Base-by-base conservation (phyloP, 495 filamentous ascomycete species). In the Penicillium psychrofluorescens region DNA sequence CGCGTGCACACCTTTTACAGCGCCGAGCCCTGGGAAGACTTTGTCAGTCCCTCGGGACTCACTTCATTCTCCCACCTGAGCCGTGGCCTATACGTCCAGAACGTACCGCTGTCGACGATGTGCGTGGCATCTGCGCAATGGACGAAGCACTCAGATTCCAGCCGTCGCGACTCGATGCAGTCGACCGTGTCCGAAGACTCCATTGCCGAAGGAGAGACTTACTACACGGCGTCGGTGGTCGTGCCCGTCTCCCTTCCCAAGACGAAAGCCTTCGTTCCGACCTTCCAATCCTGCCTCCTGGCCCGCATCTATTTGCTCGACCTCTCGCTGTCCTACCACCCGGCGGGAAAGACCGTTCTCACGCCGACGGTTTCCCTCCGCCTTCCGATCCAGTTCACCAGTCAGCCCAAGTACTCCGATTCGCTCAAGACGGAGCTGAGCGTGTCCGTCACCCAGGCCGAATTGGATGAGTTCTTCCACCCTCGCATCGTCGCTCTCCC, bases 201-300 rank as follows among this genome's bases (percentile, higher is more conserved):
- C 22, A 66, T 57, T 11, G 59, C 41, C 15, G 67, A 64, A n/a
- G 77, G 71, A 34, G 61, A 67, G 36, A 54, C 57, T 13, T 85
- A 78, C 58, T 86, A 94, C 66, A 85, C 77, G 2, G 72, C 88
- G 1, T 70, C 67, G 5, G 55, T 96, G 8, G 58, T 84, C 7
- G 78, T 95, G 7, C 90, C 92, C 0, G 66, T 98, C 59, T 70
- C 75, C 0, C 68, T 95, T 1, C 89, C 92, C 0, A 67, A 62
- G 8, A 79, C 77, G 51, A 86, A 82, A 48, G 70, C 79, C 2
- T 89, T 90, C 63, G 63, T 92, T 27, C 94, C 92, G 0, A 90
- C 88, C 12, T 98, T 97, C 67, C 83, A 92, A 65, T 79, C 81
- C 42, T 98, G 92, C 64, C 77, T 95, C 52, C 70, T 85, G 28